phyloP scores from a whole-genome alignment of 2,329 filamentous ascomycete genomes.

The Colletotrichum sp. region DNA sequence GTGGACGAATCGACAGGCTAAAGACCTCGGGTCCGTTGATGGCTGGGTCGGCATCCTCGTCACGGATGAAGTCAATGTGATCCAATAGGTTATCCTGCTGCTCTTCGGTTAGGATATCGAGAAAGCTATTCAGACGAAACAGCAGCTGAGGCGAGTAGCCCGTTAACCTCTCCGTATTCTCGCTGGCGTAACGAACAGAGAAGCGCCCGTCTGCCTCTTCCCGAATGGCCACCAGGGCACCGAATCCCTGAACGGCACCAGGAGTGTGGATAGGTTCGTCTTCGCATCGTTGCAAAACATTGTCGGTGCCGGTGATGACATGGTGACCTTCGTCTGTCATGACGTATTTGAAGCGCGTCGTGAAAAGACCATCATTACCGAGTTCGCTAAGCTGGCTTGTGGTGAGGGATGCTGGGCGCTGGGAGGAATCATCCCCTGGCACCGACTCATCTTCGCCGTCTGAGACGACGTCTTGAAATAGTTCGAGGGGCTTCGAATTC shows the following conservation, averaged over 20 bases:
- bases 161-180: conserved; percentile 78
- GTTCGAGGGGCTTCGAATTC: conserved; percentile 34
- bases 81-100: conserved; percentile 84
- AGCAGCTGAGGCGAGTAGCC: conserved; percentile 79
- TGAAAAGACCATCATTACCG: conserved; percentile 49
- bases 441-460: conserved; percentile 27
- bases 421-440: neutral
- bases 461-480: conserved; percentile 25
- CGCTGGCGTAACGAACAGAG: conserved; percentile 75
- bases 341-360: conserved; percentile 79
- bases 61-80: conserved; percentile 85
- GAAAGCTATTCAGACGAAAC: conserved; percentile 76
- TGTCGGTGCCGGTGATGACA: conserved; percentile 80
- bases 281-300: conserved; percentile 79
- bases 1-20: conserved; percentile 72
- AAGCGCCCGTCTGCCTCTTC: conserved; percentile 73
- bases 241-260: conserved; percentile 82
- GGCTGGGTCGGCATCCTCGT: conserved; percentile 78
- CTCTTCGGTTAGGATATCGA: conserved; percentile 84
- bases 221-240: conserved; percentile 74
- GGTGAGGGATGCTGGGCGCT: neutral
- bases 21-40: conserved; percentile 87
- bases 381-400: neutral
- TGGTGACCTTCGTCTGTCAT: conserved; percentile 80
- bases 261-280: conserved; percentile 92